Base-by-base conservation (phyloP, 768 basidiomycete species). In the Boletus reticuloceps region DNA sequence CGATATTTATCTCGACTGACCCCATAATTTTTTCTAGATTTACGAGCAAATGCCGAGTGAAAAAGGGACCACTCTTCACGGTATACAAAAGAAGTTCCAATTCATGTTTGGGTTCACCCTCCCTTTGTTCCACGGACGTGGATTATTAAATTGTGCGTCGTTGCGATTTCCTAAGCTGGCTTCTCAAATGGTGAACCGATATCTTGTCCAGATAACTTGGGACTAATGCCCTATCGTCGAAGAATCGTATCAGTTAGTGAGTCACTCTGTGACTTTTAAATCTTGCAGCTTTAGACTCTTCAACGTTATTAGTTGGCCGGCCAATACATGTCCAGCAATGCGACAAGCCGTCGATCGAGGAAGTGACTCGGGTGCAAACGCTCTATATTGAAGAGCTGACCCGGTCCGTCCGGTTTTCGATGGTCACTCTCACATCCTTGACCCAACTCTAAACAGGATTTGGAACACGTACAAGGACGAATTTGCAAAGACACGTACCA, bases 21-120 rank as follows among this genome's bases (percentile, higher is more conserved):
- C 40, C 6, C 40, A 11, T 41, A 44, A 8, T 49, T 31, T 38
- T 4, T 40, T 49, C 7, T 64, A 98, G 94, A 97, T 99, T 49
- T 99, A 92, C 64, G 81, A 95, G 58, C 96, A 99, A 75, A 89
- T 98, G 86, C 89, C 94, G 3, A 99, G 98, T 66, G 86, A 94
- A 64, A 89, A 86, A 63, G 96, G 95, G 1, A 97, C 96, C 3
- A 86, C 87, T 17, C 72, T 97, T 25, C 91, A 94, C 72, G 81
- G 77, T 12, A 64, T 97, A 7, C 96, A 99, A 72, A 90, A 91
- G 69, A 86, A 84, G 66, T 98, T 99, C 70, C 94, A 98, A 70
- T 83, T 79, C 47, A 72, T 91, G 41, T 98, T 99, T 63, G 96
- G 96, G 6, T 99, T 98, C 69, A 99, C 96, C 0, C 74, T 99